phyloP scores from a whole-genome alignment of 2,329 filamentous ascomycete species.

The Verticillium dahliae region DNA sequence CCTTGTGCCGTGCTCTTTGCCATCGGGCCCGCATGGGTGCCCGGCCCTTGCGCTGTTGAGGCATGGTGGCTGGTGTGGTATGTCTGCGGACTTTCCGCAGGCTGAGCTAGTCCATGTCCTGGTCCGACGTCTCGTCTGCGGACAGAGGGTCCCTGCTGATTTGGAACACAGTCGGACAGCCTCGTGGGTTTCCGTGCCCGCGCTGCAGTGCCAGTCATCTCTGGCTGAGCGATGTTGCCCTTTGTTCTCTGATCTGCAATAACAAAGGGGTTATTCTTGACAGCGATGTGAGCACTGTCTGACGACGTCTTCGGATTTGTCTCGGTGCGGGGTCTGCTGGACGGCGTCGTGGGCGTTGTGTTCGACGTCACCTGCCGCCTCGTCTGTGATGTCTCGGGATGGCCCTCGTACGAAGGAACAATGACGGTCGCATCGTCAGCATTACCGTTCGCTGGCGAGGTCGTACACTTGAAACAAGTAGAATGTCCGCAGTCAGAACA shows the following conservation, averaged over 20 bases:
- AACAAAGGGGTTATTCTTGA: conserved; percentile 25
- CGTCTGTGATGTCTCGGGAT: neutral
- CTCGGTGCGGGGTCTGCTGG: neutral
- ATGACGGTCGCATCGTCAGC: neutral
- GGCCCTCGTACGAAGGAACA: neutral
- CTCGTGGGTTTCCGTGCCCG: conserved; percentile 12
- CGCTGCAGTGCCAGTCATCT: conserved; percentile 12
- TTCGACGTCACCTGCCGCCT: neutral
- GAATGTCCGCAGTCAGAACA: conserved; percentile 45
- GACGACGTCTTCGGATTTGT: neutral
- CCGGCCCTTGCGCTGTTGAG: neutral
- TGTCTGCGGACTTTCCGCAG: neutral
- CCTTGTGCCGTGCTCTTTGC: neutral
- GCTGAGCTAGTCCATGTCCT: neutral
- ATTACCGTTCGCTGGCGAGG: conserved; percentile 20
- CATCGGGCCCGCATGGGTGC: neutral
- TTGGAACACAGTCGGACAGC: conserved; percentile 23
- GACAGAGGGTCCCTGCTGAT: conserved; percentile 9
- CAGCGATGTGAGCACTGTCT: conserved; percentile 3
- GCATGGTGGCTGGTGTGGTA: neutral
- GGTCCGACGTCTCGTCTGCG: neutral
- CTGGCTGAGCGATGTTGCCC: conserved; percentile 13
- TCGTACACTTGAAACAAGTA: conserved; percentile 40
- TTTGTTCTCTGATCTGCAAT: conserved; percentile 20
- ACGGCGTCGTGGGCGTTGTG: neutral